Evolutionary conservation across 768 basidiomycete genomes (phyloP), one percentile per base, ranked within the genome.

Genomic region (Pleurotus citrinopileatus): DNA sequence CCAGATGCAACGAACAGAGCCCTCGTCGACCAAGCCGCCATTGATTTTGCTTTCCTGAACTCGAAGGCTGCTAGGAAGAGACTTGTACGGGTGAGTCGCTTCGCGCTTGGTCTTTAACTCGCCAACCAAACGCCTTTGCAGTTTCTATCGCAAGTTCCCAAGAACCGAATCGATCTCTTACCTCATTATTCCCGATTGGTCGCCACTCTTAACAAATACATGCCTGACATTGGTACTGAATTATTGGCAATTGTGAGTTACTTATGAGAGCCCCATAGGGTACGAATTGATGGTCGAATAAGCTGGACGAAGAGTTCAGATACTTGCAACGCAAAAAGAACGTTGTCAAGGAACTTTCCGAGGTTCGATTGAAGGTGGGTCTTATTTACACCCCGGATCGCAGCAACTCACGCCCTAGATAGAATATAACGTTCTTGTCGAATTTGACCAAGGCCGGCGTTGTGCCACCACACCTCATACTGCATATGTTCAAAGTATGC

Each of bases 241-340:
- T 71, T 98, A 4, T 81, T 98, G 15, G 79, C 84, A 32, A 74
- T 83, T 59, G 94, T 98, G 62, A 67, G 91, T 78, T 4, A 36
- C 42, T 50, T 20, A 28, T 38, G 32, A 7, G 36, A 22, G 42
- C 10, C 7, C 13, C 53, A 5, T 34, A 27, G 22, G 46, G 54
- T 13, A 20, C 22, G 36, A 3, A 25, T 40, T 59, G 57, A 59
- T 54, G 22, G 27, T 29, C 4, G 42, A 43, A 22, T 46, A 61
- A 97, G 95, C 80, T 99, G 51, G 95, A 98, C 60, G 96, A 98
- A 61, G 96, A 98, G 66, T 95, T 98, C 66, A 83, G 92, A 6
- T 99, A 98, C 62, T 73, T 99, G 10, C 96, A 98, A 63, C 77
- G 88, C 52, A 98, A 98, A 75, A 94, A 92, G 71, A 93, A 91